Percentiles rank a stretch among this genome's conserved stretches.
phyloP scores from a whole-genome alignment of 305 asterid genomes.

The Coffea humblotiana region DNA sequence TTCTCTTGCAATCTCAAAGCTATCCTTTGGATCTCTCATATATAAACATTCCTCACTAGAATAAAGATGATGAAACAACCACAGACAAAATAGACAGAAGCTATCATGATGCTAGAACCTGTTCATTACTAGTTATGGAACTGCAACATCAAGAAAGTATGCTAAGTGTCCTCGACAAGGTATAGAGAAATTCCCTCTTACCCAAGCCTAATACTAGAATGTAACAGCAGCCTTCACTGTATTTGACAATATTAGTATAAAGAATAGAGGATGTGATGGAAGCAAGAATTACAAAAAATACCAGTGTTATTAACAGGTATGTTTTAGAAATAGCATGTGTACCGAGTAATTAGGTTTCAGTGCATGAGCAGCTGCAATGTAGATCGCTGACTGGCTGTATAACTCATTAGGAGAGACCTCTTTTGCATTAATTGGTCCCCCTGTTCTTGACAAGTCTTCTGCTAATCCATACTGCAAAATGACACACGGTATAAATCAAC shows the following conservation, averaged over 20 bases:
- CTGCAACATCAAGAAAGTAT: background rate
- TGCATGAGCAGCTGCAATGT: slow-evolving; percentile 98
- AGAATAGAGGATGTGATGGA: background rate
- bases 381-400: slow-evolving; percentile 93
- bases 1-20: background rate
- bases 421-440: slow-evolving; percentile 59
- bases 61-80: background rate
- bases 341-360: slow-evolving; percentile 92
- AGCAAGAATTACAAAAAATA: background rate
- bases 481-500: slow-evolving; percentile 18
- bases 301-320: background rate
- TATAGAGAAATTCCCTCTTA: background rate
- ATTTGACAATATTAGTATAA: background rate
- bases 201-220: background rate
- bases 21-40: background rate
- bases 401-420: slow-evolving; percentile 85
- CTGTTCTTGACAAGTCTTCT: slow-evolving; percentile 94
- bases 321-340: slow-evolving; percentile 28
- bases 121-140: background rate
- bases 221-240: background rate
- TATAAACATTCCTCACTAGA: background rate
- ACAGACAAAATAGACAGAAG: background rate
- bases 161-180: background rate
- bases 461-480: slow-evolving; percentile 92
- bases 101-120: background rate